These are phyloP conservation scores for Mortierella antarctica DNA, from an alignment of 192 early-diverging fungal species.

Conservation along the genomic window DNA sequence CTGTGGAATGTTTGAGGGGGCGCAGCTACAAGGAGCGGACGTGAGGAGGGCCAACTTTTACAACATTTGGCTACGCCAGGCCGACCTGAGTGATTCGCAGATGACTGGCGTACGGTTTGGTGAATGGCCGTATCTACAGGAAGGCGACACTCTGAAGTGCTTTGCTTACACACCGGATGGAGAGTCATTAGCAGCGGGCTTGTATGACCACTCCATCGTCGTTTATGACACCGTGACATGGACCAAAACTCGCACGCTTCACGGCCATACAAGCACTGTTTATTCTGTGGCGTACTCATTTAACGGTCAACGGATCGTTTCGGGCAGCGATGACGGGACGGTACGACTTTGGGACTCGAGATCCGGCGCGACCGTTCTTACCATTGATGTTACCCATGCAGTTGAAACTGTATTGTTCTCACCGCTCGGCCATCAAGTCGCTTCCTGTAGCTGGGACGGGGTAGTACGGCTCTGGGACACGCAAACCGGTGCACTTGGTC, in stretches of 20 bases:
- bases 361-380: background rate
- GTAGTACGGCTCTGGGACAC: slow-evolving; percentile 1
- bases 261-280: background rate
- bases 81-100: background rate
- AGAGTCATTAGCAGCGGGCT: background rate
- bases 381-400: background rate
- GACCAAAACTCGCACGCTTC: background rate
- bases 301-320: background rate
- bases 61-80: background rate
- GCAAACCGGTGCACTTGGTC: background rate
- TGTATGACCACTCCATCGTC: background rate
- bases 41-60: background rate
- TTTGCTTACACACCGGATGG: background rate
- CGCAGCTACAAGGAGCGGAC: slow-evolving; percentile 4
- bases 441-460: background rate
- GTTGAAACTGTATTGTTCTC: background rate
- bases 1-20: background rate
- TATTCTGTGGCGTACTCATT: background rate
- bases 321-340: background rate
- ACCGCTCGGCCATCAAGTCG: background rate
- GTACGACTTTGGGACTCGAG: background rate
- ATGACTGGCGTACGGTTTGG: slow-evolving; percentile 6
- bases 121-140: background rate
- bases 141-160: background rate
- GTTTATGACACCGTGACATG: background rate